Evolutionary conservation across 2,329 filamentous ascomycete species (phyloP), one percentile per base, ranked within the genome.

Genomic region (Xylaria sp.): DNA sequence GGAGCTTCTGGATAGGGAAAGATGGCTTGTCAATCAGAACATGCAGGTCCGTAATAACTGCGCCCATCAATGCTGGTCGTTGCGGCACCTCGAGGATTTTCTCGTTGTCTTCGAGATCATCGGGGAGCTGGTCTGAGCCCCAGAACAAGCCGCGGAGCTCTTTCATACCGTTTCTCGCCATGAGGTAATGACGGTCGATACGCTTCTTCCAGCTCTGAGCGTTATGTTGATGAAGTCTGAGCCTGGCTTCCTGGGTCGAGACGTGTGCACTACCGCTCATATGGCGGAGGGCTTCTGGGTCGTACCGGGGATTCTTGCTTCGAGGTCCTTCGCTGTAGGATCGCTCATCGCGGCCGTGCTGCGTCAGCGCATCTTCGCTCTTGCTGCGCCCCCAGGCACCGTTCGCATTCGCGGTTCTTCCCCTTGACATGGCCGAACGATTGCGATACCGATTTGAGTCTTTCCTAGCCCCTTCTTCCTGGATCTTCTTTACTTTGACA

Each of bases 171-270:
- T 83, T 81, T 54, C 83, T 87, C 46, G 92, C 87, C 59, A 86
- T 83, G 18, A 78, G 75, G 66, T 90, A 86, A 21, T 88, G 86
- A 47, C 85, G 82, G 66, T 96, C 91, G 57, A 99, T 97, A 16
- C 93, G 87, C 66, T 84, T 86, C 72, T 91, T 96, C 94, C 94
- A 99, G 51, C 90, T 92, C 64, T 91, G 87, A 2, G 93, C 84
- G 71, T 97, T 96, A 66, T 95, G 86, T 50, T 85, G 78, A 65
- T 94, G 82, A 11, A 99, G 78, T 63, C 83, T 88, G 47, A 86
- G 79, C 66, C 87, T 84, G 5, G 94, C 94, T 61, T 94, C 88
- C 11, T 88, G 82, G 39, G 91, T 84, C 0, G 90, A 84, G 8
- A 96, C 81, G 53, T 88, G 88, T 16, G 89, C 84, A 22, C 79